Base-by-base conservation (phyloP, 352 stramenopile genomes). In the Pythium insidiosum region DNA sequence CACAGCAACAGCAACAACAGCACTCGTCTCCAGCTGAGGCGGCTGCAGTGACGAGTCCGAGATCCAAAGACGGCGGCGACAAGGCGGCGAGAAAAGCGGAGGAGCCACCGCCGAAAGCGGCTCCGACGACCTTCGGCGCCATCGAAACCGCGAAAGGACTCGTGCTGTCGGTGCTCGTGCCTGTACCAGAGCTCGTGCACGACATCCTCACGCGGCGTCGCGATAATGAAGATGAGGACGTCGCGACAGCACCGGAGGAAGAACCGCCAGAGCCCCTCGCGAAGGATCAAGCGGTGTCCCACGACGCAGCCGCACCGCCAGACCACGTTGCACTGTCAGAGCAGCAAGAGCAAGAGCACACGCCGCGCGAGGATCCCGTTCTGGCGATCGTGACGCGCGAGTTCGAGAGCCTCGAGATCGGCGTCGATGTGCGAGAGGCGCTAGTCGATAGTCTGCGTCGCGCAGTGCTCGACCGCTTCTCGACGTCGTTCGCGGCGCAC, bases 391-490 rank as follows among this genome's bases (percentile, higher is more conserved):
- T 55, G 3, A 13, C 5, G 9, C 33, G 38, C 4, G 64, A 71
- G 22, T 79, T 73, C 35, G 47, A 71, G 20, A 24, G 45, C 0
- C 38, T 85, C 2, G 50, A 60, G 16, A 53, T 85, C 19, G 44
- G 51, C 5, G 21, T 33, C 10, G 38, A 34, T 0, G 62, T 52
- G 6, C 25, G 48, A 30, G 26, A 52, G 11, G 19, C 19, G 36
- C 46, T 61, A 13, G 24, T 61, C 2, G 12, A 43, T 4, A 13
- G 23, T 15, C 72, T 85, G 36, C 58, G 71, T 40, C 61, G 73
- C 18, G 55, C 50, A 5, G 58, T 84, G 16, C 26, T 88, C 11
- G 63, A 49, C 1, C 65, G 64, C 10, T 74, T 79, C 35, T 69
- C 83, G 36, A 35, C 23, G 5, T 51, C 63, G 15, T 52, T 52